Evolutionary conservation across 2,329 filamentous ascomycete species (phyloP), one percentile per base, ranked within the genome.

Genomic region (Ophiosphaerella korrae): DNA sequence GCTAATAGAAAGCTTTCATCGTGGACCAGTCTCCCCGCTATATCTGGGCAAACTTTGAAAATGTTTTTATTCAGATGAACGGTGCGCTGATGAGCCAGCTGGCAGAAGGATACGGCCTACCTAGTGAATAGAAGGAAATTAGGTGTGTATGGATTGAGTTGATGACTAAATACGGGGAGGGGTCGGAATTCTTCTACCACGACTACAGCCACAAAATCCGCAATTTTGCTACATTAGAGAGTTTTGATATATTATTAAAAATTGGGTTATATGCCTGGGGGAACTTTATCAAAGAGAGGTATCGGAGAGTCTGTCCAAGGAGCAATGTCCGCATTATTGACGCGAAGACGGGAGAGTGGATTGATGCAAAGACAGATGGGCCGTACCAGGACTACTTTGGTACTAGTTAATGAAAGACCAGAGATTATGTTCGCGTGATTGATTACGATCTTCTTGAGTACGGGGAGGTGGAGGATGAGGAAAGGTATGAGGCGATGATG

Each of bases 21-120:
- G 13, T 14, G 18, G 32, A 36, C n/a, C 12, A 5, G n/a, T 40
- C 29, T 16, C 16, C 14, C n/a, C 35, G 44, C 2, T 54, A 52
- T 36, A 47, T 57, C 31, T 55, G 49, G 52, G 35, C 32, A 23
- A 50, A 51, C 12, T 45, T 50, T 14, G 49, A 58, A 2, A 48
- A 39, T 43, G 55, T 50, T 32, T 45, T 53, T 2, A 42, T 58
- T 3, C 33, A 52, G 31, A 38, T 47, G 38, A 12, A 16, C 24
- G 23, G 43, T 14, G 8, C 16, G 6, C 2, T 47, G 5, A 46
- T 47, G 23, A 7, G 8, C 3, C 3, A 39, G 7, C 14, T 40
- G 8, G 13, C 8, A 3, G 18, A 47, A 34, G 16, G 3, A 12
- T 13, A 18, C 14, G 23, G 24, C 12, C 3, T 24, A 24, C 7